A percentile compares a stretch with the other conserved stretches of the same genome.
phyloP scores from a whole-genome alignment of 495 filamentous ascomycete genomes.

The Penicillium odoratum region DNA sequence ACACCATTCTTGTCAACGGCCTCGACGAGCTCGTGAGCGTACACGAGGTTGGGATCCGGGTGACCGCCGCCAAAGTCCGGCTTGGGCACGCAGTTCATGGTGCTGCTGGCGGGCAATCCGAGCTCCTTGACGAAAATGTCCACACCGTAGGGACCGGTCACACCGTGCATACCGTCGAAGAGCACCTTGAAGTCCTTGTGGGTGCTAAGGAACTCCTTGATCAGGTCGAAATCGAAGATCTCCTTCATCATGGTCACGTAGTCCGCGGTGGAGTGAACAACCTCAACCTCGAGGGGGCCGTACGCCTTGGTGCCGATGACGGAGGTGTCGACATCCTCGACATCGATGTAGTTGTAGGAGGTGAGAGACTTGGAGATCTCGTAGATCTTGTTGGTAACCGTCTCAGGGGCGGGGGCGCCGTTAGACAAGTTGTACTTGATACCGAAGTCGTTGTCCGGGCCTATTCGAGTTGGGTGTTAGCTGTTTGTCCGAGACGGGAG shows the following conservation, averaged over 20 bases:
- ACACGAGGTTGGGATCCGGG: constrained; percentile 98
- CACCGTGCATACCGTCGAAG: constrained; percentile 91
- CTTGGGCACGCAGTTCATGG: constrained; percentile 88
- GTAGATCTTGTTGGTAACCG: constrained; percentile 96
- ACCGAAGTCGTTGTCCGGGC: constrained; percentile 90
- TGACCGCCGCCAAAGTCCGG: constrained; percentile 97
- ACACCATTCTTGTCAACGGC: constrained; percentile 87
- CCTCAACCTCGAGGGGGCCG: constrained; percentile 85
- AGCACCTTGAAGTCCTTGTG: constrained; percentile 95
- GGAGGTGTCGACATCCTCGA: constrained; percentile 81
- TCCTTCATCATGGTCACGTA: constrained; percentile 95
- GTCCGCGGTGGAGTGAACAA: constrained; percentile 87
- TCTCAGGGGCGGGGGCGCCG: constrained; percentile 91
- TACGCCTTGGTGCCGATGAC: constrained; percentile 82
- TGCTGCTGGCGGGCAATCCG: constrained; percentile 71
- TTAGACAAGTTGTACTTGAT: constrained; percentile 99
- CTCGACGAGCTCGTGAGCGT: constrained; percentile 92
- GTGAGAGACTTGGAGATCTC: constrained; percentile 82
- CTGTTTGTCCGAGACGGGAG: background rate
- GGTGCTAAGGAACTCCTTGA: constrained; percentile 82
- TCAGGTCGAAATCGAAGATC: constrained; percentile 95
- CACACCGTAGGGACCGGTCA: constrained; percentile 92
- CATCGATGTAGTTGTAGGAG: constrained; percentile 87
- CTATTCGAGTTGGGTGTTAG: constrained; percentile 42
- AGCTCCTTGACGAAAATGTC: constrained; percentile 95